Evolutionary conservation across 2,329 filamentous ascomycete genomes (phyloP).

Genomic region (Clarireedia monteithiana): DNA sequence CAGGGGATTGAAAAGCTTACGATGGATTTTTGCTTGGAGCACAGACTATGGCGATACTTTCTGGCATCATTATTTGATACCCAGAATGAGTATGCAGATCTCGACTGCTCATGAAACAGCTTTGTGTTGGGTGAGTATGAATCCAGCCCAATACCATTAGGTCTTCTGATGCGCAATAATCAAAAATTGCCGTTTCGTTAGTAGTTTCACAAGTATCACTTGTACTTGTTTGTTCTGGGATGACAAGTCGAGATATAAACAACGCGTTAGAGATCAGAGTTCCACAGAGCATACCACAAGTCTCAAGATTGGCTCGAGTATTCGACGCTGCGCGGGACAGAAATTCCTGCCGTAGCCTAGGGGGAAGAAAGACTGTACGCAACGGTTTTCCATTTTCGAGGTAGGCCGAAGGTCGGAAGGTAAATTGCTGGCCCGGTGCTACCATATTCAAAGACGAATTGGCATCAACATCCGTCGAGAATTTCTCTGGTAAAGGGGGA

Average conservation of each 20-base stretch:
- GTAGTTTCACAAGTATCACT: slow-evolving; percentile 92
- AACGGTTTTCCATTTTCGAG: slow-evolving; percentile 85
- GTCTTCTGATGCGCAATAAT: slow-evolving; percentile 55
- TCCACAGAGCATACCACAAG: slow-evolving; percentile 89
- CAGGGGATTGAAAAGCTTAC: slow-evolving; percentile 39
- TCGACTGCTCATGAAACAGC: slow-evolving; percentile 93
- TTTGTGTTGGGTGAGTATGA: slow-evolving; percentile 93
- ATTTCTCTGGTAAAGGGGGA: slow-evolving; percentile 22
- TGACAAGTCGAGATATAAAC: slow-evolving; percentile 81
- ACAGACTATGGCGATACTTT: slow-evolving; percentile 95
- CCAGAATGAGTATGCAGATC: slow-evolving; percentile 91
- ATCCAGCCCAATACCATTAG: slow-evolving; percentile 58
- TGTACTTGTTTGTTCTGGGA: slow-evolving; percentile 84
- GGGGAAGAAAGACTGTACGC: slow-evolving; percentile 80
- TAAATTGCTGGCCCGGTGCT: slow-evolving; percentile 38
- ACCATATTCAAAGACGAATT: slow-evolving; percentile 3
- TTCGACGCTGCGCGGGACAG: slow-evolving; percentile 67
- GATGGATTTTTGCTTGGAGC: slow-evolving; percentile 72
- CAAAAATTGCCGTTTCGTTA: slow-evolving; percentile 76
- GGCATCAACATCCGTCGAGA: not conserved
- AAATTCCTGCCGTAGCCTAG: slow-evolving; percentile 65
- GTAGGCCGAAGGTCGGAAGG: slow-evolving; percentile 77
- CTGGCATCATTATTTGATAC: slow-evolving; percentile 93
- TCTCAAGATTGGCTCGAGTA: slow-evolving; percentile 77
- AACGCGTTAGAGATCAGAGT: slow-evolving; percentile 87